phyloP scores from a whole-genome alignment of 164 flowering plant species.

The Magnolia officinalis region DNA sequence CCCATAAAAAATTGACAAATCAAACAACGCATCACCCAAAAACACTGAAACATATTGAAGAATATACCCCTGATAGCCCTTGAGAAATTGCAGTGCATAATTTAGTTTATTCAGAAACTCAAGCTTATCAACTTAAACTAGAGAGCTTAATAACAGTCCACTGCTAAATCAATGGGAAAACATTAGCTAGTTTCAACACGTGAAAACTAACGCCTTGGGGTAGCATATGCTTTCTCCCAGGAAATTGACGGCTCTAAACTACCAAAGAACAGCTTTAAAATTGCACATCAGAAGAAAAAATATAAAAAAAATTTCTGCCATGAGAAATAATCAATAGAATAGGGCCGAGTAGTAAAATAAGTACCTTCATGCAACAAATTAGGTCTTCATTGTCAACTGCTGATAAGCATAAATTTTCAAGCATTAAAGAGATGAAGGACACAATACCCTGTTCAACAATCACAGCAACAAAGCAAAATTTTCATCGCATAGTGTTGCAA shows the following conservation, averaged over 20 bases:
- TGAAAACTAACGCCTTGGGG: background rate
- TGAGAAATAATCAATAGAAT: too few species aligned
- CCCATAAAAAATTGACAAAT: too few species aligned
- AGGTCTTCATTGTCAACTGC: slow-evolving; percentile 31
- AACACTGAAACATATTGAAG: too few species aligned
- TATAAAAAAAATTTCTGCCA: background rate
- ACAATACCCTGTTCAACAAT: slow-evolving; percentile 21
- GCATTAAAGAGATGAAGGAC: slow-evolving; percentile 26
- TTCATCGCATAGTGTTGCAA: background rate
- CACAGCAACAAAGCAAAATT: background rate
- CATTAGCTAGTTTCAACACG: background rate
- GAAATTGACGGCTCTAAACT: background rate
- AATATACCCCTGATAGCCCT: too few species aligned
- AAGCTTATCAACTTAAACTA: background rate
- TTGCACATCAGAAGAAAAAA: background rate
- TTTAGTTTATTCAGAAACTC: background rate
- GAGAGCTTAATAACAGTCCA: background rate
- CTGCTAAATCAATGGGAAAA: background rate
- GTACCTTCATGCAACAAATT: slow-evolving; percentile 28
- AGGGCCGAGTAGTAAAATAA: background rate
- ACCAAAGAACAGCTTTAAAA: background rate
- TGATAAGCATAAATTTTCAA: slow-evolving; percentile 28
- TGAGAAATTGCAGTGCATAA: too few species aligned
- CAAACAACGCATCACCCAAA: too few species aligned
- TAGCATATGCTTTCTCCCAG: background rate